Base-by-base conservation (phyloP, 352 stramenopile species). In the Globisporangium takayamanum region DNA sequence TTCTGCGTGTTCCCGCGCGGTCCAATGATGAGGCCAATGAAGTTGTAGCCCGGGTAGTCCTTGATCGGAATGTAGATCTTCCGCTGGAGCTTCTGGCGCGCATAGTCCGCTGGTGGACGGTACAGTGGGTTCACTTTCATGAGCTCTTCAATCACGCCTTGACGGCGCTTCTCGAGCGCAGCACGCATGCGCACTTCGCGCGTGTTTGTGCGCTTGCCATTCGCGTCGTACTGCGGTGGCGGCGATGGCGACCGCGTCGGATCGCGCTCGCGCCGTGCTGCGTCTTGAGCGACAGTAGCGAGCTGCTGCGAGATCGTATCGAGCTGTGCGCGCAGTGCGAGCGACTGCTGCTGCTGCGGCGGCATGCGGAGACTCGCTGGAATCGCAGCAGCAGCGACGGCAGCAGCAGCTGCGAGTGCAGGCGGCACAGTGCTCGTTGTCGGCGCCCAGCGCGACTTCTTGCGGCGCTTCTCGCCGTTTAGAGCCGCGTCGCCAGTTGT, bases 1-100 rank as follows among this genome's bases (percentile, higher is more conserved):
- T 99, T 99, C 69, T 99, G 97, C 18, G 97, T 99, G 68, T 98
- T 99, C 11, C 97, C 98, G 15, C 97, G 84, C 3, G 98, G 97
- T 14, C 97, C 97, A 56, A 99, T 99, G 70, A 99, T 99, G 36
- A 99, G 72, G 3, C 96, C 97, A 51, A 99, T 99, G 72, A 99
- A 99, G 73, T 99, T 99, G 80, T 99, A 99, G 5, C 85, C 95
- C 0, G 97, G 98, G 80, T 97, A 98, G 45, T 99, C 91, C 46
- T 98, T 95, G 45, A 98, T 79, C 0, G 97, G 97, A 70, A 99
- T 99, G 64, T 97, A 97, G 59, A 99, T 94, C 76, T 98, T 99
- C 42, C 94, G 89, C 50, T 77, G 87, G 53, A 97, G 78, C 76
- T 98, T 99, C 58, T 92, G 79, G 53, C 88, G 92, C 53, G 93